Base-by-base conservation (phyloP, 179 eudicot species). In the Beta macrorhiza region DNA sequence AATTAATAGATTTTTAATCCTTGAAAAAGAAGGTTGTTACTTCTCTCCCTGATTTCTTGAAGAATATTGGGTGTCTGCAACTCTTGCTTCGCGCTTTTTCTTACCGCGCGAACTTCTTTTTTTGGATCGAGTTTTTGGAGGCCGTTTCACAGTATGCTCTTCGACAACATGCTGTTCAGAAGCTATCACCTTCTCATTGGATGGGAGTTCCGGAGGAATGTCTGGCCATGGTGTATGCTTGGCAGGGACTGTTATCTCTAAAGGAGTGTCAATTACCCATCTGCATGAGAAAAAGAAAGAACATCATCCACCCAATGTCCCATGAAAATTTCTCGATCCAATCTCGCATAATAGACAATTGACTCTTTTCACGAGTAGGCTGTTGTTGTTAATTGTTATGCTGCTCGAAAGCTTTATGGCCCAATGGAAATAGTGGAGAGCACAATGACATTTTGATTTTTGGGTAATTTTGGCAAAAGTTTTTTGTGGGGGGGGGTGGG, bases 161-260 rank as follows among this genome's bases (percentile, higher is more conserved):
- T 84, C 86, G 15, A 80, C 79, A 37, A 83, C 29, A 3, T 72
- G 82, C 52, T 80, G 83, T 77, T 85, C 84, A 61, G 22, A 11
- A 59, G 82, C 69, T 37, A 79, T 75, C 73, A 70, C 84, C 80
- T 83, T 84, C 77, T 67, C 79, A 67, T 56, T 79, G 63, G 84
- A 64, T 59, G 93, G 90, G 78, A 92, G 92, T 81, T 93, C 98
- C 57, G 92, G 93, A 79, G 90, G 90, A 77, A 87, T 82, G 44
- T 95, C 98, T 58, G 98, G 97, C 98, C 98, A 93, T 78, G 98
- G 95, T 58, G 98, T 93, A 81, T 82, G 97, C 78, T 91, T 95
- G 67, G 98, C 97, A 19, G 97, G 92, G 77, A 95, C 94, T 0
- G 97, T 93, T 51, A 93, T 86, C 56, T 95, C 98, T 81, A 95